Percentiles rank a stretch among this genome's conserved stretches.
phyloP scores from a whole-genome alignment of 805 yeast genomes.

The Jamesozyma piceae region DNA sequence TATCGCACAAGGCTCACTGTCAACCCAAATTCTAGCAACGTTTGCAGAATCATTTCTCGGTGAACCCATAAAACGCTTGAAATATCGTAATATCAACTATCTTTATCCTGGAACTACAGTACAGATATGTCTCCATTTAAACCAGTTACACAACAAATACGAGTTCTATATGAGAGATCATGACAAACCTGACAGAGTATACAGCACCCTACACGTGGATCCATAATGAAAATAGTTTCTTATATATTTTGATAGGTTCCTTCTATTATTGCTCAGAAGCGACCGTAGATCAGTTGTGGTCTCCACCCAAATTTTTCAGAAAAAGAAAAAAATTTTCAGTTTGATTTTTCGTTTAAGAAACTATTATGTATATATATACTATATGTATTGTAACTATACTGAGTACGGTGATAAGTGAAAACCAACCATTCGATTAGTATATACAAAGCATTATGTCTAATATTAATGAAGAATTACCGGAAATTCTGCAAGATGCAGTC shows the following conservation, averaged over 20 bases:
- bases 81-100: constrained; percentile 37
- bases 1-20: constrained; percentile 75
- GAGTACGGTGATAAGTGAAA: no score
- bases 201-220: constrained; percentile 1
- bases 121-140: constrained; percentile 1
- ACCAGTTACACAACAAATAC: constrained; percentile 2
- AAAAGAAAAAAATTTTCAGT: no score
- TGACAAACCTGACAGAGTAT: background rate
- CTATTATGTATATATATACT: no score
- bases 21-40: constrained; percentile 50
- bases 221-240: no score
- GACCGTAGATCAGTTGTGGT: no score
- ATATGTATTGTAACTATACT: no score
- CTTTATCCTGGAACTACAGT: constrained; percentile 32
- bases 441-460: constrained; percentile 17
- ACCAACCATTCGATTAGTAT: no score
- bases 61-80: constrained; percentile 24
- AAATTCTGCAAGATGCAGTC: constrained; percentile 82
- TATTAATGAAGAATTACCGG: constrained; percentile 44
- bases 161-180: constrained; percentile 60
- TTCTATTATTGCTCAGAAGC: no score
- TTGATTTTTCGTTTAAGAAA: no score
- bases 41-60: constrained; percentile 33
- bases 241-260: background rate
- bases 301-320: no score